Conservation (phyloP, 495 filamentous ascomycete genomes). For the Xylaria curta region DNA sequence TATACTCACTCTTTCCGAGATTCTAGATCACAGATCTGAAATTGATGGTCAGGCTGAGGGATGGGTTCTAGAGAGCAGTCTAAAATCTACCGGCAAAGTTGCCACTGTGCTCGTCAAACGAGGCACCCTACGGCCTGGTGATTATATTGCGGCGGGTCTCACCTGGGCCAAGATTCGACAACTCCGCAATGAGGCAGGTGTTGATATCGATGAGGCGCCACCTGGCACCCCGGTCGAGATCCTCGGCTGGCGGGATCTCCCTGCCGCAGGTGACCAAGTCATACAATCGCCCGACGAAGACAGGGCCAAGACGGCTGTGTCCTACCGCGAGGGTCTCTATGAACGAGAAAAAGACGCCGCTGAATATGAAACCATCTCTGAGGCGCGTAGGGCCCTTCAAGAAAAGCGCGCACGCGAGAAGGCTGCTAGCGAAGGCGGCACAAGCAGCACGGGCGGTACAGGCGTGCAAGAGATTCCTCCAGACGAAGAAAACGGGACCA, state of each 20-base stretch:
- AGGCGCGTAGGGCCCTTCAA: conserved; percentile 64
- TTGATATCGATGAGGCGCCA: conserved; percentile 71
- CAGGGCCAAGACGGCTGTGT: conserved; percentile 79
- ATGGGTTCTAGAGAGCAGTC: conserved; percentile 92
- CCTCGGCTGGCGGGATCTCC: conserved; percentile 92
- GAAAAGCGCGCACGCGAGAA: conserved; percentile 64
- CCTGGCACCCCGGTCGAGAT: conserved; percentile 92
- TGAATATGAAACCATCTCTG: conserved; percentile 81
- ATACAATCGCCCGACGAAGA: conserved; percentile 81
- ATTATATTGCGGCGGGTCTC: conserved; percentile 84
- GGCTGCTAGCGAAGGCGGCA: conserved; percentile 25
- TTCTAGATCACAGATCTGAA: conserved; percentile 89
- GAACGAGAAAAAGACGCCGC: conserved; percentile 48
- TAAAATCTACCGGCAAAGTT: conserved; percentile 83
- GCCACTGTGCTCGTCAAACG: conserved; percentile 88
- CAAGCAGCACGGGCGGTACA: not conserved
- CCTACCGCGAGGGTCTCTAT: conserved; percentile 68
- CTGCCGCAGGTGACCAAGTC: conserved; percentile 85
- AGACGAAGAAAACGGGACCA: conserved; percentile 56
- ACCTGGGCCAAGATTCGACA: conserved; percentile 84
- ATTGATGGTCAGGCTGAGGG: conserved; percentile 80
- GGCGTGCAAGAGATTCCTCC: conserved; percentile 30
- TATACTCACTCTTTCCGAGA: conserved; percentile 79
- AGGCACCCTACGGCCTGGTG: conserved; percentile 81
- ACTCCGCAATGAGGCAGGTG: conserved; percentile 84